Evolutionary conservation across 2,329 filamentous ascomycete species (phyloP), one percentile per base, ranked within the genome.

Genomic region (Epichloe sp.): DNA sequence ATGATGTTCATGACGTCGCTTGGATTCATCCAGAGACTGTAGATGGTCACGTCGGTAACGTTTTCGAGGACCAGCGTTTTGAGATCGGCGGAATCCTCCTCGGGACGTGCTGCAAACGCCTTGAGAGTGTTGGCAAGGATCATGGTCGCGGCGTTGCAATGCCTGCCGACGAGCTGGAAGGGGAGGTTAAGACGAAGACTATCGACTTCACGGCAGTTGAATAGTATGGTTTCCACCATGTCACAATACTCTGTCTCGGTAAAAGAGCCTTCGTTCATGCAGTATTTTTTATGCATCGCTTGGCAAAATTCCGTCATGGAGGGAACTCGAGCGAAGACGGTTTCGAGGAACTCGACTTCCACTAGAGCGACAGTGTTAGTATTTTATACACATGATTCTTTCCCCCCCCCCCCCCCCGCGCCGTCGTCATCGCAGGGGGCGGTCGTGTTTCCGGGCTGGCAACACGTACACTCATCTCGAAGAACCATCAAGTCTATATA

Each of bases 401-500:
- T 2, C 5, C 41, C 19, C 19, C 19, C 23, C 23, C 23, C 23
- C n/a, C n/a, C 17, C 17, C 17, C 17, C 17, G 17, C 17, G 17
- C 8, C 0, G 19, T 19, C 8, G 26, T 31, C 26, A 10, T 11
- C 26, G 8, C 26, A 31, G 26, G 26, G 26, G 26, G 3, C 8
- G 26, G 3, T 11, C 31, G 31, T 15, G 2, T n/a, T 35, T 15
- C n/a, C 19, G 45, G 31, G 46, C 57, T 44, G 31, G 17, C 7
- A 38, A 56, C 17, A 49, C 69, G 56, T 63, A 76, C 75, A 59
- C 49, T 76, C 72, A 57, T 78, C 75, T 56, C 75, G 69, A 38
- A 78, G 60, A 15, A 76, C 67, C 71, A 75, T 76, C 59, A 78
- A 62, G 57, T 78, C 75, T 46, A 78, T 65, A 52, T 72, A 75